Evolutionary conservation across 768 basidiomycete genomes (phyloP).

Genomic region (Suillus discolor): DNA sequence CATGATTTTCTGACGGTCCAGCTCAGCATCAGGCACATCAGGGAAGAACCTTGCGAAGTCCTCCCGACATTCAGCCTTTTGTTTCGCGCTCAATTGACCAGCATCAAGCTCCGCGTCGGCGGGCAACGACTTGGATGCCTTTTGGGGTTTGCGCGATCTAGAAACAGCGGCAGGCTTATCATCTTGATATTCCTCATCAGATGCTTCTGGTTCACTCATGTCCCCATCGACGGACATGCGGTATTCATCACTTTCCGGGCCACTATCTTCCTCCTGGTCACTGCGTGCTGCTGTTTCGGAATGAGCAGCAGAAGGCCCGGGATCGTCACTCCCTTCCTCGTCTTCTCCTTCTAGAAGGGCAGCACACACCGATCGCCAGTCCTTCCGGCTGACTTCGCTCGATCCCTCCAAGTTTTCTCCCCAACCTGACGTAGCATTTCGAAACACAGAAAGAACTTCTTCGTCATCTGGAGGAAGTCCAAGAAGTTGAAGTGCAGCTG

Average conservation of each 20-base stretch:
- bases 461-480: slow-evolving; percentile 72
- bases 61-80: slow-evolving; percentile 53
- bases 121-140: neutral
- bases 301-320: slow-evolving; percentile 13
- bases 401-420: slow-evolving; percentile 33
- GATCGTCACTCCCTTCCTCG: slow-evolving; percentile 25
- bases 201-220: slow-evolving; percentile 26
- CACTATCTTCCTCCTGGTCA: slow-evolving; percentile 24
- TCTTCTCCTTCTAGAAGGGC: slow-evolving; percentile 59
- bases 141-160: slow-evolving; percentile 8
- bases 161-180: slow-evolving; percentile 4
- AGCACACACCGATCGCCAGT: slow-evolving; percentile 82
- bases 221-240: slow-evolving; percentile 26
- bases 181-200: slow-evolving; percentile 35
- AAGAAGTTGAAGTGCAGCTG: slow-evolving; percentile 61
- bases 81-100: slow-evolving; percentile 49
- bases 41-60: slow-evolving; percentile 81
- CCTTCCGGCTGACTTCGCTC: slow-evolving; percentile 56
- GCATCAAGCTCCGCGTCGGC: slow-evolving; percentile 5
- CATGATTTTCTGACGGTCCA: slow-evolving; percentile 57
- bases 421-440: slow-evolving; percentile 79
- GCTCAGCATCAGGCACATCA: slow-evolving; percentile 43
- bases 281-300: slow-evolving; percentile 17
- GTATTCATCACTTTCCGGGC: slow-evolving; percentile 33
- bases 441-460: slow-evolving; percentile 72